These are phyloP conservation scores for Claviceps digitariae DNA, from an alignment of 2,329 filamentous ascomycete genomes.

Conservation along the genomic window DNA sequence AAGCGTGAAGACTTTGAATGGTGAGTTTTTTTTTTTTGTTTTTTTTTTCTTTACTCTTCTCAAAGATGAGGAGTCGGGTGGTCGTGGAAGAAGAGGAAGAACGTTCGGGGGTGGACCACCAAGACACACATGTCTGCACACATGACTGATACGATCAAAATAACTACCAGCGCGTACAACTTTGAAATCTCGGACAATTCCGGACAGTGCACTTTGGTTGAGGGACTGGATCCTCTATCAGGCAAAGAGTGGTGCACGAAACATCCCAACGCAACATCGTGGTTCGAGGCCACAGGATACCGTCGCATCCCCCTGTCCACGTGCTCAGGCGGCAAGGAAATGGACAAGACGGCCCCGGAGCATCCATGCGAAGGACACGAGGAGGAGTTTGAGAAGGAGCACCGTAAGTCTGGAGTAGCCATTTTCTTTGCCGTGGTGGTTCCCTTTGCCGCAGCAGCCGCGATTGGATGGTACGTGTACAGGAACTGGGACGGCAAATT, in stretches of 20 bases:
- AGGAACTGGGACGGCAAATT: conserved; percentile 80
- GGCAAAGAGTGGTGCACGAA: conserved; percentile 37
- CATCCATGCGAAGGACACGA: conserved; percentile 63
- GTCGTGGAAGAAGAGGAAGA: not conserved
- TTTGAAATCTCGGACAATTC: conserved; percentile 64
- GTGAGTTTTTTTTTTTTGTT: conserved; percentile 26
- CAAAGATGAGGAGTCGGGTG: too few relatives aligned
- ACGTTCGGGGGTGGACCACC: too few relatives aligned
- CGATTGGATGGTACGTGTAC: conserved; percentile 73
- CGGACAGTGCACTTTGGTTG: conserved; percentile 63
- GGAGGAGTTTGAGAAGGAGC: conserved; percentile 62
- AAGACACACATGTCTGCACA: too few relatives aligned
- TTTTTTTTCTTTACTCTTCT: too few relatives aligned
- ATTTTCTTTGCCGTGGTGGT: conserved; percentile 78
- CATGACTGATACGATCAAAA: not conserved
- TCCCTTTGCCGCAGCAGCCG: conserved; percentile 57
- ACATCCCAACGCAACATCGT: conserved; percentile 60
- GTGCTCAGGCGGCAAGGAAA: conserved; percentile 60
- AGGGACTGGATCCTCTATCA: conserved; percentile 50
- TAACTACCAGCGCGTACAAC: conserved; percentile 65
- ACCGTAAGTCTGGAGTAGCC: conserved; percentile 54
- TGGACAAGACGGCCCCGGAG: conserved; percentile 49
- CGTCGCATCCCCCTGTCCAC: conserved; percentile 82
- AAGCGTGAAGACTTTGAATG: conserved; percentile 84
- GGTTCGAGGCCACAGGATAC: conserved; percentile 76